Evolutionary conservation across 306 rosid species (phyloP).

Genomic region (Lathyrus oleraceus): DNA sequence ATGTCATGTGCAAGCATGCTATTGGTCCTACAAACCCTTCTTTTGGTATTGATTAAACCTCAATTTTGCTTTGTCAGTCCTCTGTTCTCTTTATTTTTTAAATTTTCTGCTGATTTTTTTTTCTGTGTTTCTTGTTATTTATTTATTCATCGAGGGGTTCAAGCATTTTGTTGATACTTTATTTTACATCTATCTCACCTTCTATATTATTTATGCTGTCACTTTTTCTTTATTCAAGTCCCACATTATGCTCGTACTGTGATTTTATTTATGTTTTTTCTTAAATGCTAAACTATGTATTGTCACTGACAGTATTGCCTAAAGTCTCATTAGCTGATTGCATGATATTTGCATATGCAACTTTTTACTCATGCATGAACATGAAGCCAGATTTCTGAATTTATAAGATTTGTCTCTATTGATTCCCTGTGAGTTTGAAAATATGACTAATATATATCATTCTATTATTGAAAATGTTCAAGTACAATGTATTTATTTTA

Average conservation of each 20-base stretch:
- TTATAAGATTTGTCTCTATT: conserved; percentile 1
- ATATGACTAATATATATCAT: neutral
- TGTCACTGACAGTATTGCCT: neutral
- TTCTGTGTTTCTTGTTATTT: neutral
- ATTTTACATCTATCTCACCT: neutral
- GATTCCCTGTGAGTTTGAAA: neutral
- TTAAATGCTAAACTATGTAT: neutral
- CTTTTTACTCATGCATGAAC: conserved; percentile 12
- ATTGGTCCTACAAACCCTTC: neutral
- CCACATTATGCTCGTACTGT: neutral
- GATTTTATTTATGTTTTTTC: neutral
- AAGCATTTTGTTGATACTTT: conserved; percentile 1
- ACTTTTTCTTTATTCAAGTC: neutral
- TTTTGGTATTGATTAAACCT: neutral
- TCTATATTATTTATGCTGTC: neutral
- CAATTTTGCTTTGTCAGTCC: neutral
- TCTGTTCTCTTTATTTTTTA: neutral
- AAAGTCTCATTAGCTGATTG: neutral
- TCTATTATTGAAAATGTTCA: conserved; percentile 17
- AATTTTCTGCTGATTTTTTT: neutral
- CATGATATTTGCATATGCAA: neutral
- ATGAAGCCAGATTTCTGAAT: conserved; percentile 3
- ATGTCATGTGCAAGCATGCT: neutral
- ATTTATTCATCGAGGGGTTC: neutral
- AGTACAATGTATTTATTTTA: conserved; percentile 18